A percentile compares a stretch with the other conserved stretches of the same genome.
phyloP scores from a whole-genome alignment of 768 basidiomycete genomes.

The Leucocoprinus leucothites region DNA sequence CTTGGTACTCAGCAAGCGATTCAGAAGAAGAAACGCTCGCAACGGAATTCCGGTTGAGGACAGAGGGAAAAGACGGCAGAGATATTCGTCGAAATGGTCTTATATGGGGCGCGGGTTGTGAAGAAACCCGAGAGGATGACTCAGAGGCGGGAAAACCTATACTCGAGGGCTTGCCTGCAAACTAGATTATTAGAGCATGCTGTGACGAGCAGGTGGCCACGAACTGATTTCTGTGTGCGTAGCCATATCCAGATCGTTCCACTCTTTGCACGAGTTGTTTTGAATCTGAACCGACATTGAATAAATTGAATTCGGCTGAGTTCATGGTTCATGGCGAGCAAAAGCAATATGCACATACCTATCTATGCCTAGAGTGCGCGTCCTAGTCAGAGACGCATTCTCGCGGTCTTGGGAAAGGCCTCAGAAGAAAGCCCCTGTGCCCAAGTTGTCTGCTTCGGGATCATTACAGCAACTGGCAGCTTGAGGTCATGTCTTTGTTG shows the following conservation, averaged over 20 bases:
- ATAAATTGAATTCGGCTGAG: too few relatives aligned
- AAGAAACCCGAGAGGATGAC: neutral
- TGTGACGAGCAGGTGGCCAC: neutral
- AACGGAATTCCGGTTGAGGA: slow-evolving; percentile 59
- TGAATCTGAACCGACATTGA: too few relatives aligned
- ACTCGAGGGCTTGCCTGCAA: slow-evolving; percentile 15
- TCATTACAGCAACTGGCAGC: neutral
- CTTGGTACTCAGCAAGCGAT: slow-evolving; percentile 57
- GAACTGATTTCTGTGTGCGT: slow-evolving; percentile 7
- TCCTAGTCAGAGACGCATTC: neutral
- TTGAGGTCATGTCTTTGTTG: slow-evolving; percentile 6
- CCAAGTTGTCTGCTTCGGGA: slow-evolving; percentile 1
- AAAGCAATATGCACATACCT: neutral
- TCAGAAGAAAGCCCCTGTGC: neutral
- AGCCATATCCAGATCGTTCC: neutral
- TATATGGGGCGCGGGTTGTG: neutral
- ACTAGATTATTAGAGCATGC: neutral
- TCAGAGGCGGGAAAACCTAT: slow-evolving; percentile 27
- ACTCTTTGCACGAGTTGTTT: too few relatives aligned
- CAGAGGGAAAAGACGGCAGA: slow-evolving; percentile 48
- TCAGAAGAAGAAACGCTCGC: slow-evolving; percentile 73
- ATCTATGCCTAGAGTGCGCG: neutral
- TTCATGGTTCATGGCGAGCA: too few relatives aligned
- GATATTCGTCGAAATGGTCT: slow-evolving; percentile 61
- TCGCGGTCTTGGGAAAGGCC: neutral